These are phyloP conservation scores for Trematosphaeria pertusa DNA, from an alignment of 2,329 filamentous ascomycete genomes.

Conservation along the genomic window DNA sequence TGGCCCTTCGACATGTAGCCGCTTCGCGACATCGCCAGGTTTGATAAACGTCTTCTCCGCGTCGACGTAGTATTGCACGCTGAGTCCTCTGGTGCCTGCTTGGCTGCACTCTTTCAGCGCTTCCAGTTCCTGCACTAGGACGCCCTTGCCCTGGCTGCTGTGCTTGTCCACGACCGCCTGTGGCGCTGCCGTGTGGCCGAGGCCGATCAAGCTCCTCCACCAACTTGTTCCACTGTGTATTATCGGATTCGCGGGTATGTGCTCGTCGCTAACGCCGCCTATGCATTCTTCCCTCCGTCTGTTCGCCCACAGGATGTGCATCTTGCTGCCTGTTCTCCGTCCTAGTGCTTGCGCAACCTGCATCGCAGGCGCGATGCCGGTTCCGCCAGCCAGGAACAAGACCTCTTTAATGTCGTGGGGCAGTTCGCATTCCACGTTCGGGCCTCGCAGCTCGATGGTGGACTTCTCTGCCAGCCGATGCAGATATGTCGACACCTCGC, in stretches of 20 bases:
- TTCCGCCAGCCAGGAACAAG: constrained; percentile 89
- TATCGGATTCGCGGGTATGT: constrained; percentile 2
- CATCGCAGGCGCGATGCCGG: constrained; percentile 87
- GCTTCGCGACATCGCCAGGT: constrained; percentile 45
- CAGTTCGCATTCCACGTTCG: constrained; percentile 72
- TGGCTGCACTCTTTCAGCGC: constrained; percentile 59
- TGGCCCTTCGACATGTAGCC: constrained; percentile 22
- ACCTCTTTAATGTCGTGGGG: constrained; percentile 63
- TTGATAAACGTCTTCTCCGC: constrained; percentile 74
- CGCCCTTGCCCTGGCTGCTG: constrained; percentile 41
- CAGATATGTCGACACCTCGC: constrained; percentile 87
- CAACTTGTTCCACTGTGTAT: constrained; percentile 25
- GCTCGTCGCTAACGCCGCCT: constrained; percentile 63
- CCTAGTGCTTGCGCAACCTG: constrained; percentile 75
- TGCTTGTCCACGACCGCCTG: constrained; percentile 8
- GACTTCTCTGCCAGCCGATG: constrained; percentile 68
- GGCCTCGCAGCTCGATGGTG: constrained; percentile 78
- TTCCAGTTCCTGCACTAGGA: constrained; percentile 69
- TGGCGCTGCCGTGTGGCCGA: constrained; percentile 15
- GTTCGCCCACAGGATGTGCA: constrained; percentile 86
- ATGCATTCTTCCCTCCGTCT: constrained; percentile 69
- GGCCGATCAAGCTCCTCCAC: constrained; percentile 37
- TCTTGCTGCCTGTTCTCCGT: constrained; percentile 50
- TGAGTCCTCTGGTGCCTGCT: constrained; percentile 33
- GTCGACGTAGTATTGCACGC: constrained; percentile 80